These are phyloP conservation scores for Epithemia pelagica DNA, from an alignment of 108 stramenopile genomes.

Conservation along the genomic window DNA sequence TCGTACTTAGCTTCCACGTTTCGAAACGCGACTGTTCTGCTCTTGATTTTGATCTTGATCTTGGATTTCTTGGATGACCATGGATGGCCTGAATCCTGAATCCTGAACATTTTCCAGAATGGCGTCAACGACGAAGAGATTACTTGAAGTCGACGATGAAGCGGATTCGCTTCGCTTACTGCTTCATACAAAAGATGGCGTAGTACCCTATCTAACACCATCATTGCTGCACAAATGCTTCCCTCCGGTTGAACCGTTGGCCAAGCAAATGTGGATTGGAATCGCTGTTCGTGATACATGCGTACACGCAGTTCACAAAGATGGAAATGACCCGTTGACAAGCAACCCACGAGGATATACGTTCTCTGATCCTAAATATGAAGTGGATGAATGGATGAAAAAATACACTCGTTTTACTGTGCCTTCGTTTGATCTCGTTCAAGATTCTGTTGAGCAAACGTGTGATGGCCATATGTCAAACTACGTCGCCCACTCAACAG, in stretches of 20 bases:
- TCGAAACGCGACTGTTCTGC: too few species aligned
- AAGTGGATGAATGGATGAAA: conserved; percentile 40
- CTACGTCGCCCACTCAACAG: conserved; percentile 26
- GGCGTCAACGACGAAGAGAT: too few species aligned
- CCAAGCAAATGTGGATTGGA: conserved; percentile 43
- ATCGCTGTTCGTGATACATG: conserved; percentile 71
- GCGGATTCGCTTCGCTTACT: conserved; percentile 33
- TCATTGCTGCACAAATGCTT: conserved; percentile 42
- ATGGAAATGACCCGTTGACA: conserved; percentile 13
- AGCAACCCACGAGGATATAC: conserved; percentile 56
- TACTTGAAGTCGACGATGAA: too few species aligned
- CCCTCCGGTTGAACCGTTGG: conserved; percentile 26
- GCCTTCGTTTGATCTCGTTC: conserved; percentile 41
- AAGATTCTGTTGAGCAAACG: conserved; percentile 7
- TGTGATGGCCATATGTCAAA: neutral
- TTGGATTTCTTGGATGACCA: too few species aligned
- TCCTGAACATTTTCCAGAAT: too few species aligned
- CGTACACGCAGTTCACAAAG: conserved; percentile 24
- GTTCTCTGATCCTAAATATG: conserved; percentile 23
- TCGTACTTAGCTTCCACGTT: too few species aligned
- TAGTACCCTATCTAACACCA: conserved; percentile 65
- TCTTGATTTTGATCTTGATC: too few species aligned
- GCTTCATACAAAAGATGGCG: conserved; percentile 63
- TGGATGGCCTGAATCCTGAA: too few species aligned
- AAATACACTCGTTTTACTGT: conserved; percentile 53